Percentiles rank a stretch among this genome's conserved stretches.
phyloP scores from a whole-genome alignment of 768 basidiomycete species.

The Trametes cingulata region DNA sequence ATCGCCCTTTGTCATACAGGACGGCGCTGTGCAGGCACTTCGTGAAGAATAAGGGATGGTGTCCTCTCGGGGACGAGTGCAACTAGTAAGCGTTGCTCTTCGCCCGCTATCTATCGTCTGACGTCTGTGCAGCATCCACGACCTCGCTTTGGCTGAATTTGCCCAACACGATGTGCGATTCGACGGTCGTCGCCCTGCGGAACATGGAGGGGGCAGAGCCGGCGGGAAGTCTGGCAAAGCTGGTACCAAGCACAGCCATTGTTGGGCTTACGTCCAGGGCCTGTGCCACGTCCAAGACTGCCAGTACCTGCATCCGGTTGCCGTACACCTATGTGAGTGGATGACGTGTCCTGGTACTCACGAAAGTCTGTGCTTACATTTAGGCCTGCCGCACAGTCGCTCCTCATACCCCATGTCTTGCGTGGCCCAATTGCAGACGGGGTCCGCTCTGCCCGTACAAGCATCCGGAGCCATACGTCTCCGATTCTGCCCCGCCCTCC shows the following conservation, averaged over 20 bases:
- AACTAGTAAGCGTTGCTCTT: slow-evolving; percentile 38
- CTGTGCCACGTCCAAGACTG: slow-evolving; percentile 31
- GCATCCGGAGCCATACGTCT: slow-evolving; percentile 30
- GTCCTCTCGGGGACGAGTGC: slow-evolving; percentile 43
- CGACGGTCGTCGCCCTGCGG: slow-evolving; percentile 9
- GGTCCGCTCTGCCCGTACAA: slow-evolving; percentile 32
- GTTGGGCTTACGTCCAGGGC: slow-evolving; percentile 42
- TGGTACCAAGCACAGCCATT: slow-evolving; percentile 35
- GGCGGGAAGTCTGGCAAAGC: slow-evolving; percentile 13
- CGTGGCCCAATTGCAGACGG: slow-evolving; percentile 34
- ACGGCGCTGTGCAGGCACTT: slow-evolving; percentile 45
- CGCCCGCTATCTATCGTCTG: slow-evolving; percentile 4
- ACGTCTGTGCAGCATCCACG: slow-evolving; percentile 35
- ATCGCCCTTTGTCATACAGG: slow-evolving; percentile 33
- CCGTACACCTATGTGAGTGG: slow-evolving; percentile 36
- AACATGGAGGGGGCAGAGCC: not conserved
- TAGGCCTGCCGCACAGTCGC: slow-evolving; percentile 28
- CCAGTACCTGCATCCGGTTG: slow-evolving; percentile 35
- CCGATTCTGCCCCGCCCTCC: slow-evolving; percentile 16
- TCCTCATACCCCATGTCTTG: slow-evolving; percentile 38
- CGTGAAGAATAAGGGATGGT: slow-evolving; percentile 43
- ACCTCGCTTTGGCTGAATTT: slow-evolving; percentile 28
- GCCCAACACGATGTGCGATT: slow-evolving; percentile 30
- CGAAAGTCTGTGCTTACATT: not conserved
- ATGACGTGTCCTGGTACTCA: not conserved